phyloP scores from a whole-genome alignment of 148 eudicot genomes.

The Rhododendron simsii region DNA sequence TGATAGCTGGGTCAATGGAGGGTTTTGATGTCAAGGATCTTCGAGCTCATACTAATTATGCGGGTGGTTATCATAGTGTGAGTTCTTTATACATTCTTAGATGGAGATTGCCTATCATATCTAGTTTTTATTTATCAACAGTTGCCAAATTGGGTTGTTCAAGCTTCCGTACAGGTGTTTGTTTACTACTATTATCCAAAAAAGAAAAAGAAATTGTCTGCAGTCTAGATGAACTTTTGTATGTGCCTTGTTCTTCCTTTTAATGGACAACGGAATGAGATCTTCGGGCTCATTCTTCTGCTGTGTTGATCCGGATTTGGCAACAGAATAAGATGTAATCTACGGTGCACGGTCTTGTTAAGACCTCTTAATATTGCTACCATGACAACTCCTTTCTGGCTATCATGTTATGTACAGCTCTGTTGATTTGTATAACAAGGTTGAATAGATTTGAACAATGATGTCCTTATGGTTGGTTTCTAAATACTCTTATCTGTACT shows the following conservation, averaged over 20 bases:
- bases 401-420: neutral
- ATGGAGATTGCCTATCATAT: neutral
- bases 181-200: neutral
- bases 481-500: neutral
- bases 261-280: neutral
- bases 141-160: neutral
- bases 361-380: neutral
- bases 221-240: constrained; percentile 1
- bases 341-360: neutral
- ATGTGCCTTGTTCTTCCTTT: neutral
- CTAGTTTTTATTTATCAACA: neutral
- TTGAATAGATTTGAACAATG: neutral
- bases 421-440: neutral
- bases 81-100: constrained; percentile 14
- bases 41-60: constrained; percentile 68
- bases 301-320: neutral
- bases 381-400: neutral
- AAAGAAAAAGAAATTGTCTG: neutral
- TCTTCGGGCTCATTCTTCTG: neutral
- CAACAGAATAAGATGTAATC: neutral
- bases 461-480: neutral
- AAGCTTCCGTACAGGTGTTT: neutral
- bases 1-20: constrained; percentile 87
- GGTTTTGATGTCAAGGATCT: constrained; percentile 84
- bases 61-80: constrained; percentile 90